Percentiles rank a stretch among this genome's conserved stretches.
Conservation (phyloP, 106 monocot species). For the Dioscorea dumetorum region DNA sequence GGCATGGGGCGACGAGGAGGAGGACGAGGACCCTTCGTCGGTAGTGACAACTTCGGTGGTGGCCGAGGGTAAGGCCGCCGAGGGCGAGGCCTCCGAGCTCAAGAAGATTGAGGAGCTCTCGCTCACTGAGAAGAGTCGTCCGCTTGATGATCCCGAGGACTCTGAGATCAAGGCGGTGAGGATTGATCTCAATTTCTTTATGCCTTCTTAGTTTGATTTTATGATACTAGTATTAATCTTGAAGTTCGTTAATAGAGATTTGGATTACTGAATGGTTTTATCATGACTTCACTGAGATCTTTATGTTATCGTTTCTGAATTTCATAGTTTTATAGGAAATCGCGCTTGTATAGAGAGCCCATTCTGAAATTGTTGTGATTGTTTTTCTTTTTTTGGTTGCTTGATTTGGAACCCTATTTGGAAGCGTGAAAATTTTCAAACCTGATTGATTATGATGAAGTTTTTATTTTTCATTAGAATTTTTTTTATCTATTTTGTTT, state of each 20-base stretch:
- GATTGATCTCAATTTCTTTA: background rate
- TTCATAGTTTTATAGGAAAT: background rate
- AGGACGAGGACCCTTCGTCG: conserved; percentile 15
- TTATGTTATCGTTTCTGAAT: background rate
- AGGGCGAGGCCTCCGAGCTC: conserved; percentile 11
- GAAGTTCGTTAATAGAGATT: background rate
- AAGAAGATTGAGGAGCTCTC: conserved; percentile 29
- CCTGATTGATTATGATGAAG: too few species aligned
- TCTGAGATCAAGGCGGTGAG: conserved; percentile 66
- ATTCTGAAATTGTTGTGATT: too few species aligned
- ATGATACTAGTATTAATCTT: background rate
- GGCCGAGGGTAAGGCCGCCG: background rate
- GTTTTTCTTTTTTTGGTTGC: too few species aligned
- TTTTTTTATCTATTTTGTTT: too few species aligned
- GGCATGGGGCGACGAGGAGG: conserved; percentile 37
- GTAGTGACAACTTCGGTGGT: conserved; percentile 1
- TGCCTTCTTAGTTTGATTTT: background rate
- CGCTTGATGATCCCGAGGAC: conserved; percentile 61
- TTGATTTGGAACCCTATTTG: too few species aligned
- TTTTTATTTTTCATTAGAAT: too few species aligned
- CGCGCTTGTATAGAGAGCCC: too few species aligned
- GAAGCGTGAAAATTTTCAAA: too few species aligned
- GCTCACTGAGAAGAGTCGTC: conserved; percentile 21
- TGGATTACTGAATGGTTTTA: background rate
- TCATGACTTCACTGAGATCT: background rate